phyloP scores from a whole-genome alignment of 345 rosid species.

The Raphanus raphanistrum region DNA sequence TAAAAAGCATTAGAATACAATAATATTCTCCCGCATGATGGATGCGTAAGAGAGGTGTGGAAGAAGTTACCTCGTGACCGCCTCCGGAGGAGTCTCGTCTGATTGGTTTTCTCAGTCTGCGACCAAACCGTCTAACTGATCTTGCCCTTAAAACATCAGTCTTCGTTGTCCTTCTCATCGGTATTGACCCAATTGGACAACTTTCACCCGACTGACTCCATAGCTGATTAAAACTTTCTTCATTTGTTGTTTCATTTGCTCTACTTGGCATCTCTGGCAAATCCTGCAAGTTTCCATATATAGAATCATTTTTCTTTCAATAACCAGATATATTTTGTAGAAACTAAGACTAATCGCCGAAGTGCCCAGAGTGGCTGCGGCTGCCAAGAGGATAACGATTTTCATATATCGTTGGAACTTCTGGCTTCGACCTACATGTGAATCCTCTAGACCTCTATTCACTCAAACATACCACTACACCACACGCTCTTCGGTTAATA shows the following conservation, averaged over 20 bases:
- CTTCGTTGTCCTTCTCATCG: slow-evolving; percentile 75
- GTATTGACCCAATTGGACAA: slow-evolving; percentile 87
- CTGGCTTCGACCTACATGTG: neutral
- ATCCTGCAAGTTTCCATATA: slow-evolving; percentile 48
- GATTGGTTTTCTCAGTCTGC: slow-evolving; percentile 65
- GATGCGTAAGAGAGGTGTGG: slow-evolving; percentile 28
- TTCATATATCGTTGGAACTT: neutral
- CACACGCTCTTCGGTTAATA: neutral
- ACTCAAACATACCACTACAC: neutral
- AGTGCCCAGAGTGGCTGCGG: neutral
- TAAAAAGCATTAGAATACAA: slow-evolving; percentile 17
- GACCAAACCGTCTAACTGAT: slow-evolving; percentile 68
- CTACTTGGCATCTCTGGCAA: slow-evolving; percentile 57
- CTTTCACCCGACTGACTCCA: slow-evolving; percentile 81
- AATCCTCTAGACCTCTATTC: neutral
- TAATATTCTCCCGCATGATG: slow-evolving; percentile 23
- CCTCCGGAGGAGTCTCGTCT: slow-evolving; percentile 85
- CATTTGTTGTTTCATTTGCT: slow-evolving; percentile 45
- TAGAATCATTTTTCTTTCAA: neutral
- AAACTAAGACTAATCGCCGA: neutral
- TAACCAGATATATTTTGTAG: neutral
- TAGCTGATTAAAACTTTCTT: slow-evolving; percentile 57
- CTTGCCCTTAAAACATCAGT: slow-evolving; percentile 72
- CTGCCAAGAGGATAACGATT: neutral
- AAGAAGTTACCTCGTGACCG: slow-evolving; percentile 82